A percentile compares a stretch with the other conserved stretches of the same genome.
Conservation (phyloP, 176 grass and related monocot species). For the Eragrostis nindensis region DNA sequence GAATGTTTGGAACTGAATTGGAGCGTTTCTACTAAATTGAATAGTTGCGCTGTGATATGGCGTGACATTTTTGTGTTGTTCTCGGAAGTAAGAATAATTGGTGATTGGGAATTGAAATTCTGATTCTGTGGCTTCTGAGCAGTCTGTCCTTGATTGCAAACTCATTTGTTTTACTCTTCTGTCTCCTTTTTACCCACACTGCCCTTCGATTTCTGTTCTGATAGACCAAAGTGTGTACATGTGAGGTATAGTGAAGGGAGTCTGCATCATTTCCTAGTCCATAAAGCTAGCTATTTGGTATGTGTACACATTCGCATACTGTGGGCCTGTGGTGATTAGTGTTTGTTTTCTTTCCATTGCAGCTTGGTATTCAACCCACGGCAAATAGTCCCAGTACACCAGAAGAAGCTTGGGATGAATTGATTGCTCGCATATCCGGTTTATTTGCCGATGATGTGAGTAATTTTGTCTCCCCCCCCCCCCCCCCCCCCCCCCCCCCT, state of each 20-base stretch:
- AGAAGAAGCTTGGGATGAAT: slow-evolving; percentile 80
- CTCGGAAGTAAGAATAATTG: not conserved
- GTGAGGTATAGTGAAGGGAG: not conserved
- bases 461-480: slow-evolving; percentile 21
- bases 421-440: slow-evolving; percentile 72
- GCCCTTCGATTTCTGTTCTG: not conserved
- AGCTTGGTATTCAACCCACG: slow-evolving; percentile 79
- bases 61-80: not conserved
- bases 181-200: not conserved
- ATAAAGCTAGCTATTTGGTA: slow-evolving; percentile 1
- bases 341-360: slow-evolving; percentile 19
- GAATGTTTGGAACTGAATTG: too few relatives aligned
- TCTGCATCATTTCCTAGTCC: not conserved
- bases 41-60: not conserved
- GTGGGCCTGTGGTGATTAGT: slow-evolving; percentile 26
- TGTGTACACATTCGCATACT: not conserved
- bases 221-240: not conserved
- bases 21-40: not conserved
- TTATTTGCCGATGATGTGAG: slow-evolving; percentile 75
- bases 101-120: not conserved
- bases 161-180: not conserved
- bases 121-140: not conserved
- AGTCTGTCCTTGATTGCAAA: not conserved
- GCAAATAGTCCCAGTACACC: slow-evolving; percentile 57
- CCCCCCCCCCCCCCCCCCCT: too few relatives aligned